A percentile compares a stretch with the other conserved stretches of the same genome.
These are phyloP conservation scores for Cladophialophora immunda DNA, from an alignment of 2,329 filamentous ascomycete species.

Conservation along the genomic window DNA sequence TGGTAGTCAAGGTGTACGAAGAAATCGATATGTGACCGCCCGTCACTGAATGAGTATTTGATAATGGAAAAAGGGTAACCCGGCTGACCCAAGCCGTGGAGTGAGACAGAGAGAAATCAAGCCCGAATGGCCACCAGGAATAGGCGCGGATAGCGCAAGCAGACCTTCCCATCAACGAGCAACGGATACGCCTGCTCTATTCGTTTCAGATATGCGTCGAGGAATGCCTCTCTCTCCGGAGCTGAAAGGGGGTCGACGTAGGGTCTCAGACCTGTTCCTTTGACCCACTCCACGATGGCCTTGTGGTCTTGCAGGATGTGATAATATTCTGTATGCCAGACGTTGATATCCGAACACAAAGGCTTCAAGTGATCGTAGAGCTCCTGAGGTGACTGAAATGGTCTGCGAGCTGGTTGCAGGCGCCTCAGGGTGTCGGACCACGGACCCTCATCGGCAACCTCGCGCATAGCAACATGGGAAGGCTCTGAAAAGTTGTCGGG, in stretches of 20 bases:
- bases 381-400: slow-evolving; percentile 57
- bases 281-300: slow-evolving; percentile 68
- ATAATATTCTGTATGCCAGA: slow-evolving; percentile 65
- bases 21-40: background rate
- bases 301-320: slow-evolving; percentile 60
- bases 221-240: slow-evolving; percentile 54
- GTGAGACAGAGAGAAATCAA: background rate
- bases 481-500: slow-evolving; percentile 61
- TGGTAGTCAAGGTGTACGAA: background rate
- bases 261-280: slow-evolving; percentile 64
- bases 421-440: slow-evolving; percentile 50
- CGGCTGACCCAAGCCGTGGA: background rate
- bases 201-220: slow-evolving; percentile 57
- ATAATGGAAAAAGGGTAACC: background rate
- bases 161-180: slow-evolving; percentile 61
- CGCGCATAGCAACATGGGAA: slow-evolving; percentile 61
- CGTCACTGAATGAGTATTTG: background rate
- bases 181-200: slow-evolving; percentile 56
- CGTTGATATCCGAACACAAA: slow-evolving; percentile 54
- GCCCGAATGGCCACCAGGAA: slow-evolving; percentile 60
- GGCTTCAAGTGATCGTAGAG: slow-evolving; percentile 61
- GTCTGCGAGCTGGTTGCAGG: slow-evolving; percentile 53
- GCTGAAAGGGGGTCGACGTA: slow-evolving; percentile 60
- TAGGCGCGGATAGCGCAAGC: slow-evolving; percentile 64
- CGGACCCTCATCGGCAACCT: slow-evolving; percentile 49